Evolutionary conservation across 208 protist genomes (phyloP).

Genomic region (Acanthamoeba culbertsoni): DNA sequence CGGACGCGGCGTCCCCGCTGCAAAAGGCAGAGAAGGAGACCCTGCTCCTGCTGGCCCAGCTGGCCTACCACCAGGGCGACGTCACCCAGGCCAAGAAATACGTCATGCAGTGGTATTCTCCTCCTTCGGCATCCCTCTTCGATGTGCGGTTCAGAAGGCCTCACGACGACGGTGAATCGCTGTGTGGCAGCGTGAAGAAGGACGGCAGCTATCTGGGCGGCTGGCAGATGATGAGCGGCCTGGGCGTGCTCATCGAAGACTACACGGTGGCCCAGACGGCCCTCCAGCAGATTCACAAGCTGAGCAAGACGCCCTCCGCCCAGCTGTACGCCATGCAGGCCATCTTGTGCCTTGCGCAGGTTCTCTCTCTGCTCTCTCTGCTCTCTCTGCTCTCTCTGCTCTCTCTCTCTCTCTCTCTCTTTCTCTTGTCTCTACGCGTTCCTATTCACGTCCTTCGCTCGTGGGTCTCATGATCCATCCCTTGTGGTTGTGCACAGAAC

Average conservation of each 20-base stretch:
- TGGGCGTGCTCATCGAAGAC: conserved; percentile 30
- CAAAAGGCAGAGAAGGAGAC: conserved; percentile 1
- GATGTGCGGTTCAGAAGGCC: neutral
- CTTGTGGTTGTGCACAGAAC: neutral
- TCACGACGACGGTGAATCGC: neutral
- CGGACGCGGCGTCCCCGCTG: neutral
- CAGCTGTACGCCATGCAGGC: neutral
- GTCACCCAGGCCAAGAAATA: conserved; percentile 11
- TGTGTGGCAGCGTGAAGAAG: neutral
- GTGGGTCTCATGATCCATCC: neutral
- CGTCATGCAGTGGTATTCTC: conserved; percentile 33
- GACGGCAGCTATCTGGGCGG: neutral
- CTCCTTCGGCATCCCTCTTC: neutral
- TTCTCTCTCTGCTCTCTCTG: neutral
- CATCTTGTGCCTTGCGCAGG: neutral
- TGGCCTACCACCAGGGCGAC: conserved; percentile 5
- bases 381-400: neutral
- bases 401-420: neutral
- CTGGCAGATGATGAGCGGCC: conserved; percentile 37
- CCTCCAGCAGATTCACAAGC: conserved; percentile 20
- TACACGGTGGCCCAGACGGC: neutral
- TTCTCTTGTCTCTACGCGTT: neutral
- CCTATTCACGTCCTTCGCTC: neutral
- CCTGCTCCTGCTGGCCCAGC: conserved; percentile 18
- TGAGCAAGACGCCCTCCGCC: neutral